Percentiles rank a stretch among this genome's conserved stretches.
phyloP scores from a whole-genome alignment of 129 eudicot genomes.

The Logfia minima region DNA sequence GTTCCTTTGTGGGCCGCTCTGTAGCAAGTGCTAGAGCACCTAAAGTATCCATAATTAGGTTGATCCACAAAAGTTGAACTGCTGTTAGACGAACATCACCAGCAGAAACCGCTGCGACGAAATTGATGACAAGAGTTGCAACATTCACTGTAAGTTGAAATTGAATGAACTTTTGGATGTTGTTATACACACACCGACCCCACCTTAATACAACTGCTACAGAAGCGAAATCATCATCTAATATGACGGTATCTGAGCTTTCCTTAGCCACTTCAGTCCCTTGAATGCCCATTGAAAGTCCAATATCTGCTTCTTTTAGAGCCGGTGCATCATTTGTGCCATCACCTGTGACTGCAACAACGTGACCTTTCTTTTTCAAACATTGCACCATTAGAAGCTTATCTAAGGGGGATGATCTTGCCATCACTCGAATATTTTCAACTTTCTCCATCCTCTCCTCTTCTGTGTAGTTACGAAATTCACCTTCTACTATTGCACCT shows the following conservation, averaged over 20 bases:
- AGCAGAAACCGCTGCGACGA: slow-evolving; percentile 44
- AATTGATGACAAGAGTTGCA: slow-evolving; percentile 52
- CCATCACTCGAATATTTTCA: not conserved
- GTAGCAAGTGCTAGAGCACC: slow-evolving; percentile 64
- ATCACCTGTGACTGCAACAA: slow-evolving; percentile 16
- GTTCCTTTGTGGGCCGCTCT: slow-evolving; percentile 44
- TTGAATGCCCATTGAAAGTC: slow-evolving; percentile 21
- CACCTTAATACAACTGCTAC: slow-evolving; percentile 45
- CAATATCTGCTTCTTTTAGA: slow-evolving; percentile 15
- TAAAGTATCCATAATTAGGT: slow-evolving; percentile 55
- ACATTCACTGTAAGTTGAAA: slow-evolving; percentile 57
- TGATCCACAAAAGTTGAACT: slow-evolving; percentile 56
- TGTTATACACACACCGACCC: slow-evolving; percentile 59
- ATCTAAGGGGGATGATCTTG: slow-evolving; percentile 16
- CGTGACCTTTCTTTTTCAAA: slow-evolving; percentile 9
- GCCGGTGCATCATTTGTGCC: slow-evolving; percentile 21
- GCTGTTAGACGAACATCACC: slow-evolving; percentile 54
- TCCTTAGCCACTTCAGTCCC: slow-evolving; percentile 15
- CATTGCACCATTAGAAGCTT: slow-evolving; percentile 21
- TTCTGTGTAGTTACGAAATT: slow-evolving; percentile 5
- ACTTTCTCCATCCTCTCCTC: slow-evolving; percentile 10
- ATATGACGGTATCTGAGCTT: slow-evolving; percentile 50
- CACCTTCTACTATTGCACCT: slow-evolving; percentile 10
- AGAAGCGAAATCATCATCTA: slow-evolving; percentile 49
- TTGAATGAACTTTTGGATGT: slow-evolving; percentile 61